phyloP scores from a whole-genome alignment of 495 filamentous ascomycete genomes.

The Apodospora peruviana region DNA sequence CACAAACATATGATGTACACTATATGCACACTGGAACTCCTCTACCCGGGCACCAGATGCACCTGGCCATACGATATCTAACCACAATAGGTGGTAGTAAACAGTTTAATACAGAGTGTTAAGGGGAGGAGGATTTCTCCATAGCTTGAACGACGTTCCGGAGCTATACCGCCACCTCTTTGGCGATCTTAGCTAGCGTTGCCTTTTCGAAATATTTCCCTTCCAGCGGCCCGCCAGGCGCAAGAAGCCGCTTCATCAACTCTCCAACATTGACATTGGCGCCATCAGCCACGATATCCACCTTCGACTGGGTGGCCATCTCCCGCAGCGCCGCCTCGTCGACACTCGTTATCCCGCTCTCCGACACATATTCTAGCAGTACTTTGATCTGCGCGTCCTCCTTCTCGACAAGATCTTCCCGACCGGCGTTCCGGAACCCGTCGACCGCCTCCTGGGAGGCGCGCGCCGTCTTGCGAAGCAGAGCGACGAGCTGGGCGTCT shows the following conservation, averaged over 20 bases:
- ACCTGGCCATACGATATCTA: no score
- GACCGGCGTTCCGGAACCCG: conserved; percentile 44
- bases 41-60: no score
- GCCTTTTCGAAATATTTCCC: conserved; percentile 34
- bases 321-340: conserved; percentile 33
- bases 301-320: conserved; percentile 32
- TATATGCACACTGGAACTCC: no score
- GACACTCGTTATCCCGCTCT: conserved; percentile 38
- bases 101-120: no score
- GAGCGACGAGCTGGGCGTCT: conserved; percentile 49
- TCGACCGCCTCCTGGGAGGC: conserved; percentile 35
- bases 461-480: conserved; percentile 41
- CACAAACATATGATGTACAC: no score
- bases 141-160: no score
- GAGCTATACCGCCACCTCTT: conserved; percentile 15
- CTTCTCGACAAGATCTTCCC: conserved; percentile 50
- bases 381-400: conserved; percentile 45
- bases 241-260: conserved; percentile 34
- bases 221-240: conserved; percentile 29
- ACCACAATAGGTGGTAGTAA: no score
- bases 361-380: conserved; percentile 41
- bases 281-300: conserved; percentile 23
- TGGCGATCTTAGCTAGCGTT: conserved; percentile 25
- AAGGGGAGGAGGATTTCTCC: no score
- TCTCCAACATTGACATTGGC: conserved; percentile 15